These are phyloP conservation scores for Tagetes erecta DNA, from an alignment of 129 eudicot genomes.

Conservation along the genomic window DNA sequence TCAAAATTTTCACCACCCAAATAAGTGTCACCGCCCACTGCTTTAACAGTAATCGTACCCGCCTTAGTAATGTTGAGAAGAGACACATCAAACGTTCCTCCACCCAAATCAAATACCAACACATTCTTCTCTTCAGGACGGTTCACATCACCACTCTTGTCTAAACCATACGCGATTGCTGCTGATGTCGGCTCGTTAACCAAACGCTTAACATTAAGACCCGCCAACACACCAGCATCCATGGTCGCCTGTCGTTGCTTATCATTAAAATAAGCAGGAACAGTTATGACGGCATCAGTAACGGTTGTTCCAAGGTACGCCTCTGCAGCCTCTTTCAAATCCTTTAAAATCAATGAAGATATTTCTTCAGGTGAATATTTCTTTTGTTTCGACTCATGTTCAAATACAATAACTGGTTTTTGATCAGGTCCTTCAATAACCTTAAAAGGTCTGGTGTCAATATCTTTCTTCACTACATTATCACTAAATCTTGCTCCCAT, in stretches of 20 bases:
- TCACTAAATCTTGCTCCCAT: constrained; percentile 12
- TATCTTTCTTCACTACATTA: constrained; percentile 7
- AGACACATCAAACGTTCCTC: constrained; percentile 17
- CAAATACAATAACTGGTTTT: background rate
- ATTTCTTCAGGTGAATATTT: constrained; percentile 1
- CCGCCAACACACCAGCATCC: constrained; percentile 13
- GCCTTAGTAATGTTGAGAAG: constrained; percentile 1
- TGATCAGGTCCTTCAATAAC: background rate
- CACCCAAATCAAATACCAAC: background rate
- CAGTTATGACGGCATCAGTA: constrained; percentile 15
- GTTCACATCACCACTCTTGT: background rate
- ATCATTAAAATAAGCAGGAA: constrained; percentile 9
- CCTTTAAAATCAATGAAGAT: background rate
- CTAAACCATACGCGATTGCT: background rate
- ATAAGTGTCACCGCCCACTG: constrained; percentile 1
- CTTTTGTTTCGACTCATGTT: background rate
- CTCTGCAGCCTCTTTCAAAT: constrained; percentile 8
- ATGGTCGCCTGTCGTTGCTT: constrained; percentile 15
- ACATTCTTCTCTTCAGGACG: constrained; percentile 3
- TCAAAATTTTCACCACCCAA: constrained; percentile 14
- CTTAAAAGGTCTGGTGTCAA: constrained; percentile 6
- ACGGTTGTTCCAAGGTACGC: background rate
- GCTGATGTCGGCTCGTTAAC: constrained; percentile 10
- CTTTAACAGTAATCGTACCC: constrained; percentile 7
- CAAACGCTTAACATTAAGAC: constrained; percentile 1